phyloP scores from a whole-genome alignment of 306 rosid genomes.

The Carpinus viminea region DNA sequence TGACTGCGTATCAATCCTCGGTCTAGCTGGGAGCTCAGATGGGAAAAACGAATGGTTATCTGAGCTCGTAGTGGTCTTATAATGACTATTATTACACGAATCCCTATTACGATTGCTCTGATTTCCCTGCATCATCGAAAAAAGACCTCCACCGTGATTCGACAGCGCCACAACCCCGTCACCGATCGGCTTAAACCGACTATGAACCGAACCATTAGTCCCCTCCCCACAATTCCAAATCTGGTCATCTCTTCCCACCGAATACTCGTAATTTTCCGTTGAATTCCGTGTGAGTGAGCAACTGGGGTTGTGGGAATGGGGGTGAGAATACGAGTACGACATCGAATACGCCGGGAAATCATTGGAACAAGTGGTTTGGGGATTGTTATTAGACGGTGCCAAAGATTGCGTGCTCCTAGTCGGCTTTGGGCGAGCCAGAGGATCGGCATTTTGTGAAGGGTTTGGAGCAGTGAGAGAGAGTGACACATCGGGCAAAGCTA shows the following conservation, averaged over 20 bases:
- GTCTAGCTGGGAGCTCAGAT: slow-evolving; percentile 89
- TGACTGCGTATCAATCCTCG: slow-evolving; percentile 59
- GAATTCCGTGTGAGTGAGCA: slow-evolving; percentile 91
- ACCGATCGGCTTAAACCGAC: slow-evolving; percentile 96
- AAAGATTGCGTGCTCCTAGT: slow-evolving; percentile 48
- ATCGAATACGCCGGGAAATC: slow-evolving; percentile 81
- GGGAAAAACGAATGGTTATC: slow-evolving; percentile 86
- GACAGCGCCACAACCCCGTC: slow-evolving; percentile 67
- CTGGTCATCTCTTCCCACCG: slow-evolving; percentile 77
- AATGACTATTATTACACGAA: slow-evolving; percentile 46
- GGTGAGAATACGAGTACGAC: slow-evolving; percentile 84
- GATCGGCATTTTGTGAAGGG: slow-evolving; percentile 63
- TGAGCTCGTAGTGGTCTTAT: slow-evolving; percentile 71
- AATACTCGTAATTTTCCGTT: slow-evolving; percentile 76
- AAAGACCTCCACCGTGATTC: slow-evolving; percentile 65
- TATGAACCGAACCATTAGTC: slow-evolving; percentile 96
- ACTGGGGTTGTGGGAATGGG: slow-evolving; percentile 83
- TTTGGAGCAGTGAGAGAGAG: slow-evolving; percentile 89
- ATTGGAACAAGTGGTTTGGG: slow-evolving; percentile 70
- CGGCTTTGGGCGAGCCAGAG: slow-evolving; percentile 47
- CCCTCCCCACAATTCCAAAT: slow-evolving; percentile 99
- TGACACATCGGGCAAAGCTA: slow-evolving; percentile 85
- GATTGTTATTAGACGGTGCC: slow-evolving; percentile 51
- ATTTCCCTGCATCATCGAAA: slow-evolving; percentile 64
- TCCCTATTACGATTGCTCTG: slow-evolving; percentile 32